Percentiles rank a stretch among this genome's conserved stretches.
phyloP scores from a whole-genome alignment of 495 filamentous ascomycete species.

The Barbatosphaeria neglecta region DNA sequence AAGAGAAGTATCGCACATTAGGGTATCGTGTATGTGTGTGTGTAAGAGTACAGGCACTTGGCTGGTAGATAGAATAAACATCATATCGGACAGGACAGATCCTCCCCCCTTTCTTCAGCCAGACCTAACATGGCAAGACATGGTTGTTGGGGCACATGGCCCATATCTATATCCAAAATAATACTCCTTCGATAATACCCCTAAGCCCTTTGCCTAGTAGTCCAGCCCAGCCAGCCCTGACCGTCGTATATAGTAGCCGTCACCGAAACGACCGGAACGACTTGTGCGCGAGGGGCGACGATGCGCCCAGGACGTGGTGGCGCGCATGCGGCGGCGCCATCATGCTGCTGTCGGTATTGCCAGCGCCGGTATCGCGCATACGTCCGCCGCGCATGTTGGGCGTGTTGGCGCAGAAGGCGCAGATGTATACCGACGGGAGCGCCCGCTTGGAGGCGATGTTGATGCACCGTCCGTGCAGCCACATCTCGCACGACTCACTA shows the following conservation, averaged over 20 bases:
- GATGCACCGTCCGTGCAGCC: conserved; percentile 71
- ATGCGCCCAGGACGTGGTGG: too few relatives aligned
- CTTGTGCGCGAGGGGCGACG: conserved; percentile 59
- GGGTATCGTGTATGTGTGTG: conserved; percentile 1
- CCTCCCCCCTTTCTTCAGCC: too few relatives aligned
- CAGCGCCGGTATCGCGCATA: conserved; percentile 38
- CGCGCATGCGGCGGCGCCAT: conserved; percentile 21
- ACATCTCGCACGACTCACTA: conserved; percentile 80
- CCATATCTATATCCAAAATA: background rate
- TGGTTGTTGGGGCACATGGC: background rate
- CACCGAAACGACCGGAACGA: conserved; percentile 45
- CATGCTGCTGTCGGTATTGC: conserved; percentile 23
- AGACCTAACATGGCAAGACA: too few relatives aligned
- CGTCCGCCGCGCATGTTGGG: conserved; percentile 55
- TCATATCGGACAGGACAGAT: too few relatives aligned
- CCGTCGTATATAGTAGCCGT: background rate
- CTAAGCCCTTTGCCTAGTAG: background rate
- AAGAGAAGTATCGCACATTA: background rate
- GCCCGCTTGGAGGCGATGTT: conserved; percentile 53
- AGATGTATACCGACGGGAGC: conserved; percentile 67
- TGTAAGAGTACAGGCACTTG: too few relatives aligned
- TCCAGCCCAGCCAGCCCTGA: too few relatives aligned
- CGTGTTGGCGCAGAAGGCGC: conserved; percentile 67
- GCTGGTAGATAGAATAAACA: too few relatives aligned
- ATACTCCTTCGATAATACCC: background rate